These are phyloP conservation scores for Hymenotorrendiella dingleyae DNA, from an alignment of 2,329 filamentous ascomycete genomes.

Conservation along the genomic window DNA sequence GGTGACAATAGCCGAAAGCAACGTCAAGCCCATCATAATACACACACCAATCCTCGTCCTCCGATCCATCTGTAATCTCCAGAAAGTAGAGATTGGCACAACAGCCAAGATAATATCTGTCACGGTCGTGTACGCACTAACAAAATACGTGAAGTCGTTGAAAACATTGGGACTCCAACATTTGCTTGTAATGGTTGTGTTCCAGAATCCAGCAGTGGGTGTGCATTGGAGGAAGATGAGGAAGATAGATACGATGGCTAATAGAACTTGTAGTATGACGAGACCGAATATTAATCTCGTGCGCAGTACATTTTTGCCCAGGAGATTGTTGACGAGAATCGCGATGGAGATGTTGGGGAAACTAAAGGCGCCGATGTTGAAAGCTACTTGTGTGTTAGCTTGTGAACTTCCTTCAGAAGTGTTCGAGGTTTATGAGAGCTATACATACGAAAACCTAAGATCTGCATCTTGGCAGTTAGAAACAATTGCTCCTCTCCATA, in stretches of 20 bases:
- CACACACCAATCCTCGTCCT: not conserved
- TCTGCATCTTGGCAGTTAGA: too few species aligned
- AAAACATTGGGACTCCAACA: too few species aligned
- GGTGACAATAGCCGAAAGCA: not conserved
- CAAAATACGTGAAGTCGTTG: not conserved
- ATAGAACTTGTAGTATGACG: not conserved
- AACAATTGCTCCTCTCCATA: too few species aligned
- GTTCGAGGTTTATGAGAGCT: not conserved
- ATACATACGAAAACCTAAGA: not conserved
- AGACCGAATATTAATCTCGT: not conserved
- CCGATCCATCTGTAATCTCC: not conserved
- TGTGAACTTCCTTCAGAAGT: too few species aligned
- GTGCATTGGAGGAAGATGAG: not conserved
- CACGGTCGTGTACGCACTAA: not conserved
- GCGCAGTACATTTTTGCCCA: not conserved
- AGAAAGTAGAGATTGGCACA: not conserved
- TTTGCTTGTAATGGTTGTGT: too few species aligned
- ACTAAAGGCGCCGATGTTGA: not conserved
- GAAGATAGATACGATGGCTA: not conserved
- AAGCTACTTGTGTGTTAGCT: too few species aligned
- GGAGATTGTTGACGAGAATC: not conserved
- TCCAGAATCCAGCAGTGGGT: not conserved
- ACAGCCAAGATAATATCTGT: constrained; percentile 1
- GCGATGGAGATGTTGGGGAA: constrained; percentile 1
- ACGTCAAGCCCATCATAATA: constrained; percentile 2